phyloP scores from a whole-genome alignment of 495 filamentous ascomycete genomes.

The Staphylotrichum tortipilum region DNA sequence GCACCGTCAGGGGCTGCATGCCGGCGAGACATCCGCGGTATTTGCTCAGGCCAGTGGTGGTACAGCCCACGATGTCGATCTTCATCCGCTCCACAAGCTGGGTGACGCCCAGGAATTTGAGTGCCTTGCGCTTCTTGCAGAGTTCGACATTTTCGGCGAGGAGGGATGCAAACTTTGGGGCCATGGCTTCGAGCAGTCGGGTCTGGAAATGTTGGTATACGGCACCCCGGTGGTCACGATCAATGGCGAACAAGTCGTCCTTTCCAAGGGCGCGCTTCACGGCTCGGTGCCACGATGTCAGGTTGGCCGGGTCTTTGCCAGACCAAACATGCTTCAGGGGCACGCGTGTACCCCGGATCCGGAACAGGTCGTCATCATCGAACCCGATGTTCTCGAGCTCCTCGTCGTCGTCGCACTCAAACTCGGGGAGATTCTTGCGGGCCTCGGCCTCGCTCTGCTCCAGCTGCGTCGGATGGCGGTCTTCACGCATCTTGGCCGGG shows the following conservation, averaged over 20 bases:
- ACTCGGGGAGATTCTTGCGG: slow-evolving; percentile 18
- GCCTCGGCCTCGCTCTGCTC: slow-evolving; percentile 23
- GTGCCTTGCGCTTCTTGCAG: slow-evolving; percentile 27
- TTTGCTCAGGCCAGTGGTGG: slow-evolving; percentile 73
- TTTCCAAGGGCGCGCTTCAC: slow-evolving; percentile 8
- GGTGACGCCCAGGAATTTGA: slow-evolving; percentile 25
- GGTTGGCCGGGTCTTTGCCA: slow-evolving; percentile 17
- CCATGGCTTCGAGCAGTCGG: slow-evolving; percentile 20
- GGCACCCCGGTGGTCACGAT: slow-evolving; percentile 24
- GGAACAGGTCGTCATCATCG: slow-evolving; percentile 31
- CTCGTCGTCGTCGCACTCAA: slow-evolving; percentile 31
- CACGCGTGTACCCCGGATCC: slow-evolving; percentile 27
- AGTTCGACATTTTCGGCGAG: slow-evolving; percentile 21
- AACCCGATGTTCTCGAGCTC: slow-evolving; percentile 32
- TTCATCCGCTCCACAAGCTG: slow-evolving; percentile 17
- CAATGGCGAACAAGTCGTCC: slow-evolving; percentile 27
- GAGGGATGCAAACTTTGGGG: slow-evolving; percentile 18
- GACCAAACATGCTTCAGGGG: slow-evolving; percentile 30
- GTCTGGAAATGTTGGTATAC: slow-evolving; percentile 36
- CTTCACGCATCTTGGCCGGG: slow-evolving; percentile 12
- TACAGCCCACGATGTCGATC: slow-evolving; percentile 43
- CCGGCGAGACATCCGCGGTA: slow-evolving; percentile 67
- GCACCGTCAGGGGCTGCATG: slow-evolving; percentile 51
- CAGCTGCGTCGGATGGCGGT: slow-evolving; percentile 10
- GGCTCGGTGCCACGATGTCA: slow-evolving; percentile 7